These are phyloP conservation scores for Albophoma yamanashiensis DNA, from an alignment of 2,329 filamentous ascomycete species.

Conservation along the genomic window DNA sequence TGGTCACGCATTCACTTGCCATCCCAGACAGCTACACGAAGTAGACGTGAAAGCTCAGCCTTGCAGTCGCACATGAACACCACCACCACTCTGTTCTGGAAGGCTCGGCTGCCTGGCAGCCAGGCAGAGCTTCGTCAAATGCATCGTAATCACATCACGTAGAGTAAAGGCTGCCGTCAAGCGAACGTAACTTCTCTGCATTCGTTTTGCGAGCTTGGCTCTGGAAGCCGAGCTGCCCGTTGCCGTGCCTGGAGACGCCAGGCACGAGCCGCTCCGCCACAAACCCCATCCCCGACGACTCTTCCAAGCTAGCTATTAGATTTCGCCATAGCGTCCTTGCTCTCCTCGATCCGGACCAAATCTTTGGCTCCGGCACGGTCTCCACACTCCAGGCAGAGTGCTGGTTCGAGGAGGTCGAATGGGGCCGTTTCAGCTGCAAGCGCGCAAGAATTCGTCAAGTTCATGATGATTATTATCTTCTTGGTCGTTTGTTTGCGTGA, in stretches of 20 bases:
- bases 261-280: not conserved
- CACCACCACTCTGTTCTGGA: not conserved
- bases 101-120: not conserved
- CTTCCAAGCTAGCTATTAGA: slow-evolving; percentile 23
- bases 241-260: not conserved
- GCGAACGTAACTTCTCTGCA: not conserved
- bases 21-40: not conserved
- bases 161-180: not conserved
- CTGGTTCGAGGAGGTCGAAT: slow-evolving; percentile 1
- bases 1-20: not conserved
- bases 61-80: not conserved
- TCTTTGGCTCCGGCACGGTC: not conserved
- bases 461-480: slow-evolving; percentile 5
- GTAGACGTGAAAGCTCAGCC: not conserved
- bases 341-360: slow-evolving; percentile 9
- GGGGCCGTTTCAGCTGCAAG: not conserved
- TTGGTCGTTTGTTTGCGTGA: not conserved
- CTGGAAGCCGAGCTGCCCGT: not conserved
- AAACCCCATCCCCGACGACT: slow-evolving; percentile 11
- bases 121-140: not conserved
- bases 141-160: not conserved
- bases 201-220: not conserved
- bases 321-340: slow-evolving; percentile 24
- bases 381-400: too few relatives aligned
- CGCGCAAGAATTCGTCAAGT: slow-evolving; percentile 1